These are phyloP conservation scores for Epichloe scottii DNA, from an alignment of 2,329 filamentous ascomycete genomes.

Conservation along the genomic window DNA sequence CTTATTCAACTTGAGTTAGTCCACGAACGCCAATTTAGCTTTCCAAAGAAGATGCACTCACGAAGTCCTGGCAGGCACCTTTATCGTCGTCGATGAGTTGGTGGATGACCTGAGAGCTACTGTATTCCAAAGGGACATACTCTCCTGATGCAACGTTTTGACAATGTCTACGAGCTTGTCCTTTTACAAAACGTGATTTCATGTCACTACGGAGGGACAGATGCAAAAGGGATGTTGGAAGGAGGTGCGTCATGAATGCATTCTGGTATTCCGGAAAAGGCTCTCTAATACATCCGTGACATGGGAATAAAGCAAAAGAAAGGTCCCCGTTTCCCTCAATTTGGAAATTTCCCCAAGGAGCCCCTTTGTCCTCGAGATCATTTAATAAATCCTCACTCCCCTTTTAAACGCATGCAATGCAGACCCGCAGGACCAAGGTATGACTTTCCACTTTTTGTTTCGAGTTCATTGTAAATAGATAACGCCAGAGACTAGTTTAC, in stretches of 20 bases:
- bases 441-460: slow-evolving; percentile 21
- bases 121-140: too few species aligned
- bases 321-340: neutral
- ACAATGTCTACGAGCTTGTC: too few species aligned
- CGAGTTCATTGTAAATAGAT: slow-evolving; percentile 11
- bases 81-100: too few species aligned
- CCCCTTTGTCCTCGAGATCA: slow-evolving; percentile 13
- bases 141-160: too few species aligned
- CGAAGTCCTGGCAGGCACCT: too few species aligned
- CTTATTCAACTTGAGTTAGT: too few species aligned
- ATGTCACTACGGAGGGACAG: neutral
- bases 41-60: too few species aligned
- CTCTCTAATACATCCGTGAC: slow-evolving; percentile 26
- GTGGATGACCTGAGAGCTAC: too few species aligned
- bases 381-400: slow-evolving; percentile 21
- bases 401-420: slow-evolving; percentile 22
- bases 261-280: slow-evolving; percentile 22
- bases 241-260: slow-evolving; percentile 15
- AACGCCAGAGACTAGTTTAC: slow-evolving; percentile 38
- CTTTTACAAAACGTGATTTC: neutral
- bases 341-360: slow-evolving; percentile 5
- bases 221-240: neutral
- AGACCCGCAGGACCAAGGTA: slow-evolving; percentile 24
- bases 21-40: too few species aligned
- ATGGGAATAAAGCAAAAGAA: slow-evolving; percentile 4